A percentile compares a stretch with the other conserved stretches of the same genome.
phyloP scores from a whole-genome alignment of 106 monocot species.

The Dendrobium huoshanense region DNA sequence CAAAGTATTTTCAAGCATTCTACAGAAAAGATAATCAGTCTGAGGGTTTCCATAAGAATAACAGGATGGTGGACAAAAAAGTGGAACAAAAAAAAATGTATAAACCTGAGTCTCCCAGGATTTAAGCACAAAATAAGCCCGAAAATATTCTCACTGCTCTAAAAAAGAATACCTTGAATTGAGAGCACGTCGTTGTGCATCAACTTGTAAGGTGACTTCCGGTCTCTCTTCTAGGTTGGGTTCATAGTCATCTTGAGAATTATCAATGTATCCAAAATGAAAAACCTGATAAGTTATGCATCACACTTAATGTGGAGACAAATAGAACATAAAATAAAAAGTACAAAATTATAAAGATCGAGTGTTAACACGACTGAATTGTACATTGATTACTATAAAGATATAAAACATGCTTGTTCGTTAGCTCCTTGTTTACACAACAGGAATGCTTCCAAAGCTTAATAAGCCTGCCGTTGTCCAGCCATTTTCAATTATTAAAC shows the following conservation, averaged over 20 bases:
- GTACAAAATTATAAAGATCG: not conserved
- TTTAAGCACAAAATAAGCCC: not conserved
- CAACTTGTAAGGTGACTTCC: slow-evolving; percentile 52
- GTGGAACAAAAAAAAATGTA: not conserved
- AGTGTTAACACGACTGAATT: not conserved
- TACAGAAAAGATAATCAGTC: not conserved
- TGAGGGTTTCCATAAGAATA: not conserved
- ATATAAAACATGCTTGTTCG: not conserved
- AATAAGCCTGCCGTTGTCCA: not conserved
- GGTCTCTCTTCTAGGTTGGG: slow-evolving; percentile 31
- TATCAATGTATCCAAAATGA: slow-evolving; percentile 65
- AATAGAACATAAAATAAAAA: not conserved
- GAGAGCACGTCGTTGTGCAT: slow-evolving; percentile 42
- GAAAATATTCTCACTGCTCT: not conserved
- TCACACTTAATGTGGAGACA: not conserved
- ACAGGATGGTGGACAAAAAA: not conserved
- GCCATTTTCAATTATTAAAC: not conserved
- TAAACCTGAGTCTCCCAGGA: not conserved
- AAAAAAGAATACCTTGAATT: slow-evolving; percentile 60
- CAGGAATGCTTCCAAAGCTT: not conserved
- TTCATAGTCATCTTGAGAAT: slow-evolving; percentile 23
- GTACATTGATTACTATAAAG: not conserved
- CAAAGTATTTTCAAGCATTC: not conserved
- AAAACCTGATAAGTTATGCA: slow-evolving; percentile 34
- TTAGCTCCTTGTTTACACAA: not conserved